Evolutionary conservation across 2,329 filamentous ascomycete species (phyloP).

Genomic region (Curvularia lunata): DNA sequence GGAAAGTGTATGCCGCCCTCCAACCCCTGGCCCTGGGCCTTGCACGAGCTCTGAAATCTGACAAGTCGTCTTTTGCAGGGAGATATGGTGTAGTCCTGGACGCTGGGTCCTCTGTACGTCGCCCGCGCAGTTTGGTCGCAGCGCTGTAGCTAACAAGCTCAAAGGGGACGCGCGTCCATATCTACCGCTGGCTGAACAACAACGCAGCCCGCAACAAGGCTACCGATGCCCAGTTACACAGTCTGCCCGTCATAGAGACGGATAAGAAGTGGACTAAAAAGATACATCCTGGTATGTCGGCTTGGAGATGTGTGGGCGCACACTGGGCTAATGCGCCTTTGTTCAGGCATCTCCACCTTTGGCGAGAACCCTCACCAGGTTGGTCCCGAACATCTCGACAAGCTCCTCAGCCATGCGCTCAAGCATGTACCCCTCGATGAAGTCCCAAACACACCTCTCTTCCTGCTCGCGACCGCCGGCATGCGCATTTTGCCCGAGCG

Average conservation of each 20-base stretch:
- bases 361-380: conserved; percentile 76
- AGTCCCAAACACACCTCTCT: conserved; percentile 85
- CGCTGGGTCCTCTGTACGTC: conserved; percentile 85
- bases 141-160: conserved; percentile 24
- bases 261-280: conserved; percentile 92
- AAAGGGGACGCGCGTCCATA: conserved; percentile 84
- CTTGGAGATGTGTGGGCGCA: background rate
- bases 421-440: conserved; percentile 77
- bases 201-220: conserved; percentile 69
- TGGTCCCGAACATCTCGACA: conserved; percentile 79
- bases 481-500: conserved; percentile 82
- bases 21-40: conserved; percentile 14
- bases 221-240: conserved; percentile 65
- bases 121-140: background rate
- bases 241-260: conserved; percentile 79
- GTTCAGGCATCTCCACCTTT: conserved; percentile 79
- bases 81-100: conserved; percentile 94
- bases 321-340: conserved; percentile 18
- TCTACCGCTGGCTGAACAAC: conserved; percentile 91
- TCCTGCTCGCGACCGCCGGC: conserved; percentile 92
- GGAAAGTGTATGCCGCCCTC: conserved; percentile 50
- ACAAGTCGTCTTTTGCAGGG: conserved; percentile 50
- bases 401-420: conserved; percentile 81
- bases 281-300: conserved; percentile 75
- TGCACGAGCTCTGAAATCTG: conserved; percentile 23